A percentile compares a stretch with the other conserved stretches of the same genome.
phyloP scores from a whole-genome alignment of 2,329 filamentous ascomycete genomes.

The Incumbomyces lentus region DNA sequence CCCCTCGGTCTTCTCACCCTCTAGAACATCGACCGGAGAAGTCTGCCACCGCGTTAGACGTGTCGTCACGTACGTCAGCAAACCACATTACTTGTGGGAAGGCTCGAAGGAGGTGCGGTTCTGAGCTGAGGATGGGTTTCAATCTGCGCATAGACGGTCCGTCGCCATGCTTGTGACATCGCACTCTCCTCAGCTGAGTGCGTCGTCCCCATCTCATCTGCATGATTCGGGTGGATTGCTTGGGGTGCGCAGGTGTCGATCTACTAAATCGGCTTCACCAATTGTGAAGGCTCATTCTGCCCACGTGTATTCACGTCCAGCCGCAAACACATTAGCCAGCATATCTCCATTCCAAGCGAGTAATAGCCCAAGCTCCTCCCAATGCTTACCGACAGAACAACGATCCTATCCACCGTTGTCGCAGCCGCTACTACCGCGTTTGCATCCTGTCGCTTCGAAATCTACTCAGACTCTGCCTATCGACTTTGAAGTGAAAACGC shows the following conservation, averaged over 20 bases:
- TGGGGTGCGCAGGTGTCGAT: conserved; percentile 19
- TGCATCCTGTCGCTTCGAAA: not conserved
- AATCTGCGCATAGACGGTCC: conserved; percentile 12
- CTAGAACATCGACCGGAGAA: too few species aligned
- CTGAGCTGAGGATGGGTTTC: conserved; percentile 9
- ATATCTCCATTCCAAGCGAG: conserved; percentile 6
- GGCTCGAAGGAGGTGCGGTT: too few species aligned
- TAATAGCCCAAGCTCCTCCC: not conserved
- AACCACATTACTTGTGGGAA: too few species aligned
- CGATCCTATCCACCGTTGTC: not conserved
- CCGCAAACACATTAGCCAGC: conserved; percentile 10
- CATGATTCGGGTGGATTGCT: conserved; percentile 10
- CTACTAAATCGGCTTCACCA: conserved; percentile 14
- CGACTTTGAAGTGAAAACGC: conserved; percentile 3
- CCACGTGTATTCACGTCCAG: conserved; percentile 18
- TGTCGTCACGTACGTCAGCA: too few species aligned
- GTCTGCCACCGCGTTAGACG: too few species aligned
- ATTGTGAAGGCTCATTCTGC: conserved; percentile 19
- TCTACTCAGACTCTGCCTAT: conserved; percentile 3
- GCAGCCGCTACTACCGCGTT: not conserved
- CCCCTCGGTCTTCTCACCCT: too few species aligned
- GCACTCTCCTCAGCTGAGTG: conserved; percentile 14
- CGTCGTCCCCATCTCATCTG: conserved; percentile 14
- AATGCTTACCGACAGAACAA: conserved; percentile 10
- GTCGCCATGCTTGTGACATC: conserved; percentile 21